Percentiles rank a stretch among this genome's conserved stretches.
phyloP scores from a whole-genome alignment of 2,329 filamentous ascomycete species.

The Talaromyces sp. region DNA sequence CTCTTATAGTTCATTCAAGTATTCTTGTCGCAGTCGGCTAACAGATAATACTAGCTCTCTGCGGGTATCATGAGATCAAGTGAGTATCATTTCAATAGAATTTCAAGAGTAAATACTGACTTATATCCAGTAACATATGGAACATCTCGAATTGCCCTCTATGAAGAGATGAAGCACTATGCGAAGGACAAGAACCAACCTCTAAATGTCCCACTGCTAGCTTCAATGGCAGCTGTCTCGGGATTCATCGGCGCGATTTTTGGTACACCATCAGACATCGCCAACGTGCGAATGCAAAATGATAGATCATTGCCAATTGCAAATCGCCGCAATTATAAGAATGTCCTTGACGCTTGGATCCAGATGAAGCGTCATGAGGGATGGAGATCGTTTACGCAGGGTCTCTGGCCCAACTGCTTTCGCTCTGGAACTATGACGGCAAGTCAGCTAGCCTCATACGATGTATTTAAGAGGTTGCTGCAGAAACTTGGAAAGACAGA shows the following conservation, averaged over 20 bases:
- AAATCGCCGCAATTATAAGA: conserved; percentile 22
- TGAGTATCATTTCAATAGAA: conserved; percentile 1
- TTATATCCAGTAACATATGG: conserved; percentile 27
- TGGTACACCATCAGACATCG: conserved; percentile 28
- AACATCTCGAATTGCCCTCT: conserved; percentile 28
- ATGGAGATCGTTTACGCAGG: conserved; percentile 22
- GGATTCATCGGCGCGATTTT: conserved; percentile 27
- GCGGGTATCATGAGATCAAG: conserved; percentile 27
- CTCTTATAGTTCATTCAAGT: background rate
- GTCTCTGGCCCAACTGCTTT: conserved; percentile 74
- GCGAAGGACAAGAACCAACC: conserved; percentile 9
- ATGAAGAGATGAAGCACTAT: conserved; percentile 25
- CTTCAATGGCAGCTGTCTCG: conserved; percentile 18
- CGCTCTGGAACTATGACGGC: conserved; percentile 88
- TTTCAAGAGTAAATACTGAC: background rate
- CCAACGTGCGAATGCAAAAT: conserved; percentile 32
- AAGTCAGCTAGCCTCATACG: conserved; percentile 80
- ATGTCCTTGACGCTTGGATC: conserved; percentile 28
- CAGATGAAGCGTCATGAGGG: conserved; percentile 28
- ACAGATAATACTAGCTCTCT: conserved; percentile 18
- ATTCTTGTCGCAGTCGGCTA: background rate
- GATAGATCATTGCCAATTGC: conserved; percentile 22
- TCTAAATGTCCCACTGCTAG: conserved; percentile 14
- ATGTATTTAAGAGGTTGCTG: conserved; percentile 74
- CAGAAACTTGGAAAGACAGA: conserved; percentile 66